Conservation (phyloP, 805 yeast species). For the Candida golubevii region DNA sequence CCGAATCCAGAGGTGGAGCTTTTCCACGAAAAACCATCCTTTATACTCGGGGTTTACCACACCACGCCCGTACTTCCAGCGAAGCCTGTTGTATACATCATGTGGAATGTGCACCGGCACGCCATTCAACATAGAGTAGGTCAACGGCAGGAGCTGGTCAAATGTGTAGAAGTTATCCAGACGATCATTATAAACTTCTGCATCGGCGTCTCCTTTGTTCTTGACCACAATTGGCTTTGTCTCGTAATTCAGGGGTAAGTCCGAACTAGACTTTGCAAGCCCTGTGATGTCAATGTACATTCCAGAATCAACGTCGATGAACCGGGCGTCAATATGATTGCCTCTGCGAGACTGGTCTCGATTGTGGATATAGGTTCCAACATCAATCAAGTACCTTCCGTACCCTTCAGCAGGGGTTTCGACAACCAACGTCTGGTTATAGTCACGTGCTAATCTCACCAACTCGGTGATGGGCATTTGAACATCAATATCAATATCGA, state of each 20-base stretch:
- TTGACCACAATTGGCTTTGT: constrained; percentile 11
- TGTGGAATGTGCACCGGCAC: constrained; percentile 17
- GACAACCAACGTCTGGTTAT: constrained; percentile 15
- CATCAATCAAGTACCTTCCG: constrained; percentile 18
- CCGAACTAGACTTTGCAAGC: constrained; percentile 8
- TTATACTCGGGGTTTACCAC: constrained; percentile 5
- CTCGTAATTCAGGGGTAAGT: constrained; percentile 9
- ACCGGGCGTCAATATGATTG: constrained; percentile 17
- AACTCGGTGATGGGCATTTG: constrained; percentile 16
- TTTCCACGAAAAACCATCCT: constrained; percentile 16
- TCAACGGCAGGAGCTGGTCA: constrained; percentile 18
- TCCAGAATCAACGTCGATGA: constrained; percentile 15
- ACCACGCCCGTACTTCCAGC: constrained; percentile 20
- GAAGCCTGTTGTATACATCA: constrained; percentile 14
- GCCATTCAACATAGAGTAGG: constrained; percentile 17
- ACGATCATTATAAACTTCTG: constrained; percentile 16
- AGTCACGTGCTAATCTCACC: constrained; percentile 6
- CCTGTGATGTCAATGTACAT: constrained; percentile 17
- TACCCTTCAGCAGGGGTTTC: constrained; percentile 17
- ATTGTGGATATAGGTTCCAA: constrained; percentile 15
- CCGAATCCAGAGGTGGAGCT: constrained; percentile 19
- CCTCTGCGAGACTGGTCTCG: constrained; percentile 9
- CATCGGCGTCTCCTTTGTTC: constrained; percentile 3
- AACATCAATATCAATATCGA: constrained; percentile 14
- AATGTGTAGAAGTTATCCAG: constrained; percentile 15